phyloP scores from a whole-genome alignment of 164 flowering plant species.

The Aristolochia contorta region DNA sequence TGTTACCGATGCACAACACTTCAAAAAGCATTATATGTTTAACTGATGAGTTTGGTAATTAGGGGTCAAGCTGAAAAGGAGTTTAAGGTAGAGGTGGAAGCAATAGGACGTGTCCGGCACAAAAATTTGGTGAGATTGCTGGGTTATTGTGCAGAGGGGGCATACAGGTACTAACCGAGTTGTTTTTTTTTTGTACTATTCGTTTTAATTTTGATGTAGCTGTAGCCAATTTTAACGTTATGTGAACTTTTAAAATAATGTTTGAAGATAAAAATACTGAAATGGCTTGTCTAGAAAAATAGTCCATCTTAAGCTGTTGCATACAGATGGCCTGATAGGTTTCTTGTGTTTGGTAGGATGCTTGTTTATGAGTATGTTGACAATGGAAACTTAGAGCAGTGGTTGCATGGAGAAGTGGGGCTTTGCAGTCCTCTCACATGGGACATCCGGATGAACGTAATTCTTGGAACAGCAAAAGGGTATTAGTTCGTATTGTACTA shows the following conservation, averaged over 20 bases:
- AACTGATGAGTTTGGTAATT: constrained; percentile 1
- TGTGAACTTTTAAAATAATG: background rate
- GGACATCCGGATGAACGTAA: constrained; percentile 69
- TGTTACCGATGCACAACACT: background rate
- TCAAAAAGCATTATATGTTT: background rate
- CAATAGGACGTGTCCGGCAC: constrained; percentile 83
- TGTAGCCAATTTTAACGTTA: background rate
- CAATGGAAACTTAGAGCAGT: constrained; percentile 80
- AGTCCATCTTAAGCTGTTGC: background rate
- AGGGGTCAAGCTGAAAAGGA: constrained; percentile 87
- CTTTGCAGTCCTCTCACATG: constrained; percentile 65
- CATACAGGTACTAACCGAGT: constrained; percentile 50
- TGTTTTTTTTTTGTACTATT: background rate
- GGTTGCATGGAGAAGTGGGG: constrained; percentile 88
- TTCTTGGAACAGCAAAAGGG: constrained; percentile 89
- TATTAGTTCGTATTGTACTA: constrained; percentile 20
- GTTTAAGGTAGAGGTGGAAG: constrained; percentile 81
- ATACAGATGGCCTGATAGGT: constrained; percentile 3
- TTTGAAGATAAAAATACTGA: too few species aligned
- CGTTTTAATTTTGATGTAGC: background rate
- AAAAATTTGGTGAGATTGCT: constrained; percentile 84
- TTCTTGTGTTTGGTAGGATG: constrained; percentile 36
- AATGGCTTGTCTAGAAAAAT: too few species aligned
- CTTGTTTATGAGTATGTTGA: constrained; percentile 81
- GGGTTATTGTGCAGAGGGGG: constrained; percentile 93